These are phyloP conservation scores for Starmera quercuum DNA, from an alignment of 805 yeast species.

Conservation along the genomic window DNA sequence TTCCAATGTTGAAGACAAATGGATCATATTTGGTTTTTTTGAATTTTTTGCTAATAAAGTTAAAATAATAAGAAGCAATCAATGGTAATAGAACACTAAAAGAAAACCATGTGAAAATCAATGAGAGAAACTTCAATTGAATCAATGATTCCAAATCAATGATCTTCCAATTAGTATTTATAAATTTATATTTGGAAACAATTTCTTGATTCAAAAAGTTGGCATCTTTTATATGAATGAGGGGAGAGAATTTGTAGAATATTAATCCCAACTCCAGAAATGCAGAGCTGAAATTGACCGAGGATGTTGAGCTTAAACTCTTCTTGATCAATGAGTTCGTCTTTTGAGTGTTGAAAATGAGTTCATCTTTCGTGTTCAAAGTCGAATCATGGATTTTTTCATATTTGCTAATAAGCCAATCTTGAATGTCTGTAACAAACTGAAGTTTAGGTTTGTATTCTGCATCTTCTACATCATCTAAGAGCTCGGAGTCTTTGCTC, in stretches of 20 bases:
- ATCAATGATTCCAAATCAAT: conserved; percentile 13
- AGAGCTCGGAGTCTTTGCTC: conserved; percentile 5
- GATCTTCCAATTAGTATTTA: conserved; percentile 8
- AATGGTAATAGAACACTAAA: conserved; percentile 16
- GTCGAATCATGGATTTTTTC: conserved; percentile 15
- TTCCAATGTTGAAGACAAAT: conserved; percentile 40
- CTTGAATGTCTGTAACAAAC: conserved; percentile 11
- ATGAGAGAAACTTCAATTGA: conserved; percentile 12
- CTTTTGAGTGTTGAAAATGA: conserved; percentile 3
- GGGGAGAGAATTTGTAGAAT: conserved; percentile 11
- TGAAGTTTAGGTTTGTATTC: conserved; percentile 3
- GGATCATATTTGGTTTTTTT: conserved; percentile 43
- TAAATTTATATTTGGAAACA: conserved; percentile 12
- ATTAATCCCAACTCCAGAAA: conserved; percentile 13
- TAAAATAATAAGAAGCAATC: conserved; percentile 21
- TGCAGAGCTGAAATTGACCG: conserved; percentile 15
- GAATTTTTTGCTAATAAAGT: conserved; percentile 19
- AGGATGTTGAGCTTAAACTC: conserved; percentile 19
- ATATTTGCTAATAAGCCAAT: conserved; percentile 14
- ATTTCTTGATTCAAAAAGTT: conserved; percentile 14
- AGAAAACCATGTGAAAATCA: conserved; percentile 17
- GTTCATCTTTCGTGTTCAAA: conserved; percentile 9
- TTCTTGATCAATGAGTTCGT: conserved; percentile 12
- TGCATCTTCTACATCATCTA: conserved; percentile 2
- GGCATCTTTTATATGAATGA: conserved; percentile 10